These are phyloP conservation scores for Venturia aucupariae DNA, from an alignment of 2,329 filamentous ascomycete species.

Conservation along the genomic window DNA sequence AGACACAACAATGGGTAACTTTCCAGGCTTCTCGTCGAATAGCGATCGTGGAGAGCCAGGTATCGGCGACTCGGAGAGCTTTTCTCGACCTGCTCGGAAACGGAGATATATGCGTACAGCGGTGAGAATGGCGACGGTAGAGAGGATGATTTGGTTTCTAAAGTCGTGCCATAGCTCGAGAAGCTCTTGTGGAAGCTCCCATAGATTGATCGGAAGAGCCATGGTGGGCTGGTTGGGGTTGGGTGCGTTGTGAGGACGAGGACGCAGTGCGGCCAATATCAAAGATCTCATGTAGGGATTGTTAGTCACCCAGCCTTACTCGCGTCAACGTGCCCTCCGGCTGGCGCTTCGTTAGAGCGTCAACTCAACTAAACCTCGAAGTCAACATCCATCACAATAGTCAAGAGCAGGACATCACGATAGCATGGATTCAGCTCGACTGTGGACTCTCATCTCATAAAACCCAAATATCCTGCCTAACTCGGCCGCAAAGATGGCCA, in stretches of 20 bases:
- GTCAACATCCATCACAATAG: neutral
- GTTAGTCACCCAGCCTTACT: neutral
- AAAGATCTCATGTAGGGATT: neutral
- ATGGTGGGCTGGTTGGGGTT: neutral
- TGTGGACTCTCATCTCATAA: neutral
- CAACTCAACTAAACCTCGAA: neutral
- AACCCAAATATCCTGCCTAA: neutral
- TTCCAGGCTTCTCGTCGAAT: conserved; percentile 21
- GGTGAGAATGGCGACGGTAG: conserved; percentile 8
- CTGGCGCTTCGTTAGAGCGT: neutral
- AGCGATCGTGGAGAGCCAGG: conserved; percentile 24
- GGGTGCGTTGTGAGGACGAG: neutral
- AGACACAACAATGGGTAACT: conserved; percentile 17
- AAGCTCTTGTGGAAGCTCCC: conserved; percentile 6
- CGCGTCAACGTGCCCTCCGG: neutral
- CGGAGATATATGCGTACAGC: conserved; percentile 7
- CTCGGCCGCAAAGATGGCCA: neutral
- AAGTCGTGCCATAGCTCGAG: conserved; percentile 15
- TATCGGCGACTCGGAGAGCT: conserved; percentile 23
- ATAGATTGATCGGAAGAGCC: neutral
- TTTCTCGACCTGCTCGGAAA: conserved; percentile 19
- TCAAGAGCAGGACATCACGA: neutral
- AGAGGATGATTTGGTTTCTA: conserved; percentile 13
- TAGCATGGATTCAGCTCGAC: neutral
- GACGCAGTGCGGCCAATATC: neutral